Evolutionary conservation across 352 stramenopile genomes (phyloP).

Genomic region (Globisporangium camurandrum): DNA sequence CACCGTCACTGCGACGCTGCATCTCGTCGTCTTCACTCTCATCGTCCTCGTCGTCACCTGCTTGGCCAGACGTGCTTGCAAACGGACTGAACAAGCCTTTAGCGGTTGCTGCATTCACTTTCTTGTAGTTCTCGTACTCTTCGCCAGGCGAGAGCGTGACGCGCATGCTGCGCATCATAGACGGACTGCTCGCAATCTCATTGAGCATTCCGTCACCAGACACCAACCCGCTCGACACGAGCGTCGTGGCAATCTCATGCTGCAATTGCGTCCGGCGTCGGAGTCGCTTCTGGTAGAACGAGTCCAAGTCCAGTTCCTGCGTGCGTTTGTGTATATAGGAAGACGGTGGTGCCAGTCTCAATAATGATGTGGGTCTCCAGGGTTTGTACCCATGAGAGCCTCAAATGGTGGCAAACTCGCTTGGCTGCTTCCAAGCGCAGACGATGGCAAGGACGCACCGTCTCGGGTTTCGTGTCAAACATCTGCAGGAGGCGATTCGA

Average conservation of each 20-base stretch:
- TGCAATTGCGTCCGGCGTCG: slow-evolving; percentile 43
- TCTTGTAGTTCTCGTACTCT: slow-evolving; percentile 68
- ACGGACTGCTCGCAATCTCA: slow-evolving; percentile 21
- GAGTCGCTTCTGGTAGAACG: slow-evolving; percentile 44
- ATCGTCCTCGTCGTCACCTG: slow-evolving; percentile 20
- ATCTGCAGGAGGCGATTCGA: slow-evolving; percentile 20
- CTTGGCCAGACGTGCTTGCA: slow-evolving; percentile 13
- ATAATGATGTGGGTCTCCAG: no score
- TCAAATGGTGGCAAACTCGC: no score
- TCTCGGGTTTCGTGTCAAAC: slow-evolving; percentile 17
- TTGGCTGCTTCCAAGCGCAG: not conserved
- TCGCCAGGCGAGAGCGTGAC: slow-evolving; percentile 63
- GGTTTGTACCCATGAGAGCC: no score
- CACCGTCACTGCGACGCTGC: not conserved
- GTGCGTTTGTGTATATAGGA: no score
- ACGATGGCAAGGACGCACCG: slow-evolving; percentile 6
- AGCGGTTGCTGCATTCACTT: slow-evolving; percentile 32
- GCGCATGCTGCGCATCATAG: slow-evolving; percentile 36
- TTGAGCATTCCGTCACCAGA: slow-evolving; percentile 16
- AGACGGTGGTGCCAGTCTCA: no score
- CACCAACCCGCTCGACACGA: slow-evolving; percentile 22
- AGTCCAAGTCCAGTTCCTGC: slow-evolving; percentile 49
- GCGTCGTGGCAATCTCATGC: slow-evolving; percentile 40
- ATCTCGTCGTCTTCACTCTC: slow-evolving; percentile 11
- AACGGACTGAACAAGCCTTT: slow-evolving; percentile 11